Evolutionary conservation across 371 early-diverging fungal genomes (phyloP), one percentile per base, ranked within the genome.

Genomic region (Rozella allomycis): DNA sequence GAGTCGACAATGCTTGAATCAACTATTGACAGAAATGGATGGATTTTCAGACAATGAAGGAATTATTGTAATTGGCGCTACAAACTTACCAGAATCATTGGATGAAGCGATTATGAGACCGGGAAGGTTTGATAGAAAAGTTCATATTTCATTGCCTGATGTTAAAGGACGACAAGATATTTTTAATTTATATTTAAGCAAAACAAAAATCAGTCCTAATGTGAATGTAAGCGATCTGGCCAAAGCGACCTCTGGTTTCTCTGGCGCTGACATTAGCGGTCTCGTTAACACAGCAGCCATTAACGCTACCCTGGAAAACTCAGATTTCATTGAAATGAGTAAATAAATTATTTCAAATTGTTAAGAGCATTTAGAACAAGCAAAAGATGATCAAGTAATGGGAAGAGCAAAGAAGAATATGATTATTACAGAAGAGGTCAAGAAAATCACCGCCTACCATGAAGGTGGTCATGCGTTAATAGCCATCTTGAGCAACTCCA

Each of bases 391-490:
- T 38, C 12, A 39, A 26, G 7, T 16, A 17, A 5, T 36, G 32
- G 40, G 72, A n/a, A 75, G 82, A 11, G 97, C 93, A 45, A 66
- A 87, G 40, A 73, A 72, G 44, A 74, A 76, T 12, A 85, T 87
- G 3, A 76, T 85, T 4, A 74, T 93, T 31, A 78, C 85, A 1
- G 79, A 77, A 18, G 74, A 84, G 31, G 70, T 61, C 44, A 83
- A 81, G 42, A 57, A 60, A 17, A 47, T 81, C 20, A 93, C 93
- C 2, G 93, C 97, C 1, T 94, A 87, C 44, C 97, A 96, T 46
- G 97, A 96, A 52, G 91, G 88, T 20, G 97, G 97, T 0, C 97
- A 96, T 50, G 78, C 97, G 0, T 55, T 96, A 21, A 87, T 85
- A 3, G 93, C 93, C 3, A 64, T 82, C 40, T 82, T 75, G 54